Evolutionary conservation across 345 rosid species (phyloP), one percentile per base, ranked within the genome.

Genomic region (Melastoma malabathricum): DNA sequence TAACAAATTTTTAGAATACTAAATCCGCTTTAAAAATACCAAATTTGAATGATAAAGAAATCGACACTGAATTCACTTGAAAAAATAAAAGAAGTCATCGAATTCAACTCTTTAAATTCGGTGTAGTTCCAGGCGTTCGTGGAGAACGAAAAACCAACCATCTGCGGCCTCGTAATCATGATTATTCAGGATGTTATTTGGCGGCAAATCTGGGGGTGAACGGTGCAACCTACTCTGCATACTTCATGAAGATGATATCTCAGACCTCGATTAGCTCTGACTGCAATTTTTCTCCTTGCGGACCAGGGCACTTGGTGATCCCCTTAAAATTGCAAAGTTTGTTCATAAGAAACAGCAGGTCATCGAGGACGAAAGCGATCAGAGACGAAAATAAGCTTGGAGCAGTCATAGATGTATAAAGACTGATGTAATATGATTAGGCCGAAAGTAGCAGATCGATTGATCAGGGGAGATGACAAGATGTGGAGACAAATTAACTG

Each of bases 181-280:
- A 57, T 97, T 93, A 51, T 88, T 73, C 46, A 93, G 99, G 54
- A 93, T 88, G 69, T 93, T 93, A 77, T 93, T 93, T 23, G 99
- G 99, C 34, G 95, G 84, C 99, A 93, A 83, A 69, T 93, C 99
- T 48, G n/a, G n/a, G 97, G 86, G 64, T 93, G 99, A 68, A 93
- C 99, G 61, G 88, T 93, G 66, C 99, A 88, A 39, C 99, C 99
- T 57, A 88, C 99, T 79, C 99, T 81, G 79, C 99, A 93, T 59
- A 88, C 99, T 81, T 93, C 99, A 48, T 93, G 99, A 64, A 93
- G n/a, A n/a, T n/a, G 97, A 77, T 93, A 93, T 53, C 97, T 79
- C 58, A 93, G 79, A 29, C 99, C 99, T 66, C 97, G 74, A 61
- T 97, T 97, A 52, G 97, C 97, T 59, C 99, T 97, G 17, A 85